Evolutionary conservation across 805 yeast genomes (phyloP), one percentile per base, ranked within the genome.

Genomic region (Yarrowia sp.): DNA sequence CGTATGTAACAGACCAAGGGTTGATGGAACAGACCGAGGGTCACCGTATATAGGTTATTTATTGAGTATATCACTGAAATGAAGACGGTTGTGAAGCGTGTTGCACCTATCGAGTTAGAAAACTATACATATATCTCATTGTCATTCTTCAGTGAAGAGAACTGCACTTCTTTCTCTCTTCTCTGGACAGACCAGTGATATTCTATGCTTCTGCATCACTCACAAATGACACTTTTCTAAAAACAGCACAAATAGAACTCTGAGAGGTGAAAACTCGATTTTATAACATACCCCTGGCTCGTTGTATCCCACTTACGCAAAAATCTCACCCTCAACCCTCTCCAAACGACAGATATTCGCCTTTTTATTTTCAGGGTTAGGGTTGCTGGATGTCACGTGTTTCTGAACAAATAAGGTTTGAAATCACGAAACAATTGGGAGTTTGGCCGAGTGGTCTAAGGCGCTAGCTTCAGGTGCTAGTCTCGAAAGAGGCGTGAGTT

Each of bases 401-500:
- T 15, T 7, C 7, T 11, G 11, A 4, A 13, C 7, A 15, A 33
- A 33, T 48, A 48, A 48, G 41, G 41, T 48, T 48, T 18, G 32
- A 0, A 11, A 17, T 11, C 8, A 15, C 32, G 6, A 10, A 4
- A 18, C 5, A 8, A 7, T 18, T 50, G 58, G 58, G 58, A 51
- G 43, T 51, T 36, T 51, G 43, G 43, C 58, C 58, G 58, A 51
- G 58, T 51, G 58, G 58, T 51, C 58, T 51, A 51, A 51, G 58
- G 58, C 43, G 43, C 58, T 51, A 51, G 43, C 58, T 51, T 51
- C 58, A 62, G 64, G 47, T 41, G 43, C 58, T 51, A 51, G 58
- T 51, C 43, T 51, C 58, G 58, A 18, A 51, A 51, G 58, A 51
- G 67, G 69, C 69, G 69, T 67, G 69, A 64, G 69, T 67, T 67